Base-by-base conservation (phyloP, 805 yeast genomes). In the Saccharomycopsis sp. region DNA sequence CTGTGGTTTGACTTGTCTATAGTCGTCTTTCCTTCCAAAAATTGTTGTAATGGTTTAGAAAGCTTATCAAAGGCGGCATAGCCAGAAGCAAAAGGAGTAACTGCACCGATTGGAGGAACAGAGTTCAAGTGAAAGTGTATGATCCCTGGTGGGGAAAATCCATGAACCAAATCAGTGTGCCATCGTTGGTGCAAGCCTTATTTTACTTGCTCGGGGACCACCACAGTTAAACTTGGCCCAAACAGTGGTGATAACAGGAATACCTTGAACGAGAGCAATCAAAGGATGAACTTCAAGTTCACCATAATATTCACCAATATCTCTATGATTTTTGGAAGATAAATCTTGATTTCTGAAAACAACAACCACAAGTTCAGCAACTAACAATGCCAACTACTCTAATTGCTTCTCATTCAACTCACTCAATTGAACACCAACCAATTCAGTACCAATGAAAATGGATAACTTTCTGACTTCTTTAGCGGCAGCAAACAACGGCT, bases 151-250 rank as follows among this genome's bases (percentile, higher is more conserved):
- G 81, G 80, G 44, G 72, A 74, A 37, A 64, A 62, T 60, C 75
- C 81, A 53, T 75, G 79, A 33, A 70, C 70, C 43, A 76, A 64
- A 55, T 75, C 80, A 5, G 77, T 67, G 62, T 75, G 81, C 74
- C 75, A 73, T 44, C 48, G 6, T 40, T 41, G 38, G 50, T 40
- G 61, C 64, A 38, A 11, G 35, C n/a, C 9, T 26, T 16, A 9
- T 39, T 36, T 43, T 29, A 41, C 20, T n/a, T n/a, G n/a, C n/a
- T n/a, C n/a, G n/a, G n/a, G n/a, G n/a, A n/a, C n/a, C n/a, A n/a
- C n/a, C n/a, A n/a, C n/a, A n/a, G n/a, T n/a, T n/a, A n/a, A n/a
- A n/a, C n/a, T 45, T 35, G n/a, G 31, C 47, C 50, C 50, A 45
- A 40, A 70, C 63, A 11, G 65, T 64, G 34, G 67, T 55, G 43